phyloP scores from a whole-genome alignment of 345 rosid species.

The Acer negundo region DNA sequence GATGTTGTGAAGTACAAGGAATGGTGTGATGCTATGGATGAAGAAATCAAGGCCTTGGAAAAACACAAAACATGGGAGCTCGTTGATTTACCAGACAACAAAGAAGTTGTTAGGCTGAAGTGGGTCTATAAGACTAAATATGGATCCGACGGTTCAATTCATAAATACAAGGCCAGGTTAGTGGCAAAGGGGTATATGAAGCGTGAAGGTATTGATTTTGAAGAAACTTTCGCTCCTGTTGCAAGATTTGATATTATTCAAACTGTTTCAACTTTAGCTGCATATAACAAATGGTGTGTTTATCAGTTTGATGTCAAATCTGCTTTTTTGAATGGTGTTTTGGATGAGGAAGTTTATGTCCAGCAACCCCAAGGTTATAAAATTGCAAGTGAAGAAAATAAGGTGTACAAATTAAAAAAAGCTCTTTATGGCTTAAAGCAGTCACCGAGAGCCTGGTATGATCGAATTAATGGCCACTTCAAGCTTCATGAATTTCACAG shows the following conservation, averaged over 20 bases:
- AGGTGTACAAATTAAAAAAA: no score
- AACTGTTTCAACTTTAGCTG: not conserved
- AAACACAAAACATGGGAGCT: not conserved
- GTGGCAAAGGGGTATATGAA: not conserved
- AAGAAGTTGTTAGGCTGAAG: not conserved
- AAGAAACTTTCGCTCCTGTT: not conserved
- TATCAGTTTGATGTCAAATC: conserved; percentile 2
- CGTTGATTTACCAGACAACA: not conserved
- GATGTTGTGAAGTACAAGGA: no score
- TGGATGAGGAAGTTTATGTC: not conserved
- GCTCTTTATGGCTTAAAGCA: not conserved
- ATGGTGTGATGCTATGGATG: not conserved
- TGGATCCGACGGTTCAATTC: not conserved
- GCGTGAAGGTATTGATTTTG: not conserved
- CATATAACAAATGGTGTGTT: not conserved
- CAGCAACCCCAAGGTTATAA: no score
- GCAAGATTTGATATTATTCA: not conserved
- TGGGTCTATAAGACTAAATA: no score
- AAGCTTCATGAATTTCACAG: not conserved
- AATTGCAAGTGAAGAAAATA: no score
- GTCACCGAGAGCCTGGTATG: not conserved
- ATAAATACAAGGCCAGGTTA: not conserved
- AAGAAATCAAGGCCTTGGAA: not conserved
- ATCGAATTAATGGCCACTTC: not conserved
- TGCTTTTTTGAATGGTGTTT: not conserved